Evolutionary conservation across 768 basidiomycete species (phyloP).

Genomic region (Xerocomellus chrysenteron): DNA sequence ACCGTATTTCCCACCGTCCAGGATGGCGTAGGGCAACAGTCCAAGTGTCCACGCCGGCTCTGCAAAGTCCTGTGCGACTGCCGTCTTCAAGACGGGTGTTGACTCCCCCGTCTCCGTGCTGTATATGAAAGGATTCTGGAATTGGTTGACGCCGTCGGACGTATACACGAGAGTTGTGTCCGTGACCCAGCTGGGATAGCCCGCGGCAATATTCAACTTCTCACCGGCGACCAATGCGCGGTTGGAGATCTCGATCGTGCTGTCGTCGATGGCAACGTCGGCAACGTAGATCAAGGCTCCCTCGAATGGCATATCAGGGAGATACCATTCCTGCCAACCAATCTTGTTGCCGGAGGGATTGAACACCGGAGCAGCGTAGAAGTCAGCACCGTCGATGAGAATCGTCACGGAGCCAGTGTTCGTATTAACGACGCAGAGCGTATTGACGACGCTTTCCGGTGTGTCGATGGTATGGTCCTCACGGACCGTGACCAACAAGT

Average conservation of each 20-base stretch:
- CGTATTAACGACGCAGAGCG: slow-evolving; percentile 54
- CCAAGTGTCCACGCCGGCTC: slow-evolving; percentile 19
- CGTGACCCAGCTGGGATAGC: slow-evolving; percentile 36
- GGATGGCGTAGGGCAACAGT: slow-evolving; percentile 17
- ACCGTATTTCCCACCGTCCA: slow-evolving; percentile 23
- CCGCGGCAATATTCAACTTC: slow-evolving; percentile 37
- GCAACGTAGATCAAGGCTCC: slow-evolving; percentile 53
- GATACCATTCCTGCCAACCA: slow-evolving; percentile 62
- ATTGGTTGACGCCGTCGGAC: slow-evolving; percentile 56
- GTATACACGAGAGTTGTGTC: slow-evolving; percentile 57
- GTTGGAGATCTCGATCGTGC: slow-evolving; percentile 32
- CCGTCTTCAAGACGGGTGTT: slow-evolving; percentile 15
- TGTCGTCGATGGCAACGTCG: slow-evolving; percentile 25
- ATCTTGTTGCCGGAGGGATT: slow-evolving; percentile 54
- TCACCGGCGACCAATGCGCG: slow-evolving; percentile 48
- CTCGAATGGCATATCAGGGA: slow-evolving; percentile 69
- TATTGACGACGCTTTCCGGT: slow-evolving; percentile 46
- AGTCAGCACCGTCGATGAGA: slow-evolving; percentile 57
- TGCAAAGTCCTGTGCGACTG: slow-evolving; percentile 25
- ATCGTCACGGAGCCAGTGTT: slow-evolving; percentile 36
- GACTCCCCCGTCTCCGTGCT: slow-evolving; percentile 33
- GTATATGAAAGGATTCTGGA: slow-evolving; percentile 44
- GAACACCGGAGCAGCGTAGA: slow-evolving; percentile 60
- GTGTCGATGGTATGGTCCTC: slow-evolving; percentile 60
- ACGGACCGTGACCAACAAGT: slow-evolving; percentile 55